Base-by-base conservation (phyloP, 2,329 filamentous ascomycete genomes). In the Ophiocordyceps camponoti-floridani region DNA sequence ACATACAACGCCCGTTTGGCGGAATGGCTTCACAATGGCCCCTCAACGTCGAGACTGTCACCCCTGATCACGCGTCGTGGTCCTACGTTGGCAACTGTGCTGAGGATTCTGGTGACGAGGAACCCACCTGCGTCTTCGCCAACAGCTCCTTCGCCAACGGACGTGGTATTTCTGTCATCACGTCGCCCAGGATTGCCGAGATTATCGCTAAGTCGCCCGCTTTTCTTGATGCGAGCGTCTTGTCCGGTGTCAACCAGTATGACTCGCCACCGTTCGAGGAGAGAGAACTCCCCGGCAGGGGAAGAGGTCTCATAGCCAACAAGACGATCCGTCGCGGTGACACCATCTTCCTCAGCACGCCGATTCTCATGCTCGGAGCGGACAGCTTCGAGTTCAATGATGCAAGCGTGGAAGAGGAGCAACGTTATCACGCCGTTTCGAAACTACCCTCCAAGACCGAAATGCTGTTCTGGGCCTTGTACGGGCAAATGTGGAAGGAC, bases 121-220 rank as follows among this genome's bases (percentile, higher is more conserved):
- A 26, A 3, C n/a, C 19, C 6, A 45, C 4, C 49, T 67, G 63
- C 51, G 56, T 62, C 47, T 67, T 59, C 49, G 50, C 58, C 14
- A 56, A 57, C 46, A 44, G 50, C 4, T 47, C 47, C 12, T 65
- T 66, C 45, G 63, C 60, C 37, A 49, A 52, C 14, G 57, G 56
- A 28, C 53, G 61, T 13, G 64, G 64, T 43, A 59, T 66, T 42
- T 58, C 61, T 19, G 49, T 67, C 43, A 43, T 68, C 30, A 66
- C 62, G 41, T 58, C 56, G 8, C 47, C 56, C 1, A 48, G 51
- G 12, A 57, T 62, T 43, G 61, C 61, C 3, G 48, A 43, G n/a
- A 51, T 51, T 30, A 46, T 62, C 9, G 54, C 54, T 26, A 49
- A 50, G 10, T 50, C 51, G 13, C 49, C 54, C 9, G 55, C 55